A percentile compares a stretch with the other conserved stretches of the same genome.
Evolutionary conservation across 495 filamentous ascomycete genomes (phyloP).

Genomic region (Penicillium herquei): DNA sequence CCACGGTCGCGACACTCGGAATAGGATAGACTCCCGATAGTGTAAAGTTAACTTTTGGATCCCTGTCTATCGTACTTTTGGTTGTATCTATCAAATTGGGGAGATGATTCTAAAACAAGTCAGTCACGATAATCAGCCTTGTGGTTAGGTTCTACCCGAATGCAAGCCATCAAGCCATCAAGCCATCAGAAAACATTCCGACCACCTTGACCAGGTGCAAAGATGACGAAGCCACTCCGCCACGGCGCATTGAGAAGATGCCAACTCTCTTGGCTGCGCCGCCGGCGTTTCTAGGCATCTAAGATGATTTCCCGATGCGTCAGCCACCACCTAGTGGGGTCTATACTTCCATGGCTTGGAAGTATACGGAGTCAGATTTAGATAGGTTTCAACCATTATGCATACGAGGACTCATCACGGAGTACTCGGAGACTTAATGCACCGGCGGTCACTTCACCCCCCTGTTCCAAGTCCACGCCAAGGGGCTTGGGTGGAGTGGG

Average conservation of each 20-base stretch:
- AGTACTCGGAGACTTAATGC: not conserved
- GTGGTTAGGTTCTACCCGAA: not conserved
- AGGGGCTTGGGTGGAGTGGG: constrained; percentile 16
- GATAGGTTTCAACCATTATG: not conserved
- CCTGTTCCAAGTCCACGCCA: constrained; percentile 10
- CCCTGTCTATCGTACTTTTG: not conserved
- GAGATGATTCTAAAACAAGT: not conserved
- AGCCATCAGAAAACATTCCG: not conserved
- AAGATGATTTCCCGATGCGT: not conserved
- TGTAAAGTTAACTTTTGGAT: not conserved
- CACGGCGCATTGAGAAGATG: constrained; percentile 1
- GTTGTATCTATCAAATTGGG: too few species aligned
- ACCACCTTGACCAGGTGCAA: not conserved
- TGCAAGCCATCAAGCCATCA: too few species aligned
- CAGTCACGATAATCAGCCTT: not conserved
- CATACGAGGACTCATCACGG: not conserved
- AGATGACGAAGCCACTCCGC: not conserved
- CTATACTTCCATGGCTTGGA: not conserved
- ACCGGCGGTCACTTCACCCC: not conserved
- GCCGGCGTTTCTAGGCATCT: not conserved
- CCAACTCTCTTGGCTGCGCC: constrained; percentile 13
- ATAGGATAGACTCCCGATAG: not conserved
- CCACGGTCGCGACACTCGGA: not conserved
- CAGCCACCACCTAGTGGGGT: not conserved
- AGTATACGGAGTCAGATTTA: too few species aligned